Base-by-base conservation (phyloP, 2,329 filamentous ascomycete genomes). In the Metarhizium brunneum region DNA sequence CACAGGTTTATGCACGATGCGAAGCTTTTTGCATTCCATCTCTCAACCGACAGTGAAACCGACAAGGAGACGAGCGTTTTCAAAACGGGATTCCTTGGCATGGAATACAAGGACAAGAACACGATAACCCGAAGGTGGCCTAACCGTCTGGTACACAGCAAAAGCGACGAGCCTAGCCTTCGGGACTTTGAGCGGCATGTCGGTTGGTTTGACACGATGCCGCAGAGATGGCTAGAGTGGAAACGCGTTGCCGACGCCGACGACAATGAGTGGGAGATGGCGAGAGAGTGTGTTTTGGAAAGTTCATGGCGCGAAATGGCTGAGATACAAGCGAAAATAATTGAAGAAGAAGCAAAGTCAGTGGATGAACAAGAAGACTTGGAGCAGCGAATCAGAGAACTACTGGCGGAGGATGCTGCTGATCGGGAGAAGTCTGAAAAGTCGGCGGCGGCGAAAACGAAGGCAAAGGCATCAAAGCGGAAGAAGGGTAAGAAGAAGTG, bases 191-290 rank as follows among this genome's bases (percentile, higher is more conserved):
- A 63, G 42, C 61, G 62, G 32, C 63, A 55, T 56, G 16, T 65
- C 6, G 56, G 62, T 1, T 67, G 65, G 65, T 52, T 59, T 6
- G 50, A 60, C 50, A 48, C 43, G 14, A 55, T 42, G 30, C 62
- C 64, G 2, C 50, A 58, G 20, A 59, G 61, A 49, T 67, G 64
- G 64, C 49, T 68, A 4, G 65, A 68, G 53, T 68, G 65, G 65
- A 62, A 58, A 25, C 63, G 55, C 30, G 30, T 47, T 14, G 30
- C n/a, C 4, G 63, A 65, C n/a, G 16, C 57, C 3, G 10, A 14
- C 3, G n/a, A 16, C 2, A 14, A 47, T 2, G 43, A 49, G 3
- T 59, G 54, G 54, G 18, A 18, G 18, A 10, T 14, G 6, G 6
- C 42, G 4, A 6, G 0, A 47, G 20, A n/a, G 56, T 52, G 32